A percentile compares a stretch with the other conserved stretches of the same genome.
Evolutionary conservation across 352 stramenopile species (phyloP).

Genomic region (Globisporangium megalacanthum): DNA sequence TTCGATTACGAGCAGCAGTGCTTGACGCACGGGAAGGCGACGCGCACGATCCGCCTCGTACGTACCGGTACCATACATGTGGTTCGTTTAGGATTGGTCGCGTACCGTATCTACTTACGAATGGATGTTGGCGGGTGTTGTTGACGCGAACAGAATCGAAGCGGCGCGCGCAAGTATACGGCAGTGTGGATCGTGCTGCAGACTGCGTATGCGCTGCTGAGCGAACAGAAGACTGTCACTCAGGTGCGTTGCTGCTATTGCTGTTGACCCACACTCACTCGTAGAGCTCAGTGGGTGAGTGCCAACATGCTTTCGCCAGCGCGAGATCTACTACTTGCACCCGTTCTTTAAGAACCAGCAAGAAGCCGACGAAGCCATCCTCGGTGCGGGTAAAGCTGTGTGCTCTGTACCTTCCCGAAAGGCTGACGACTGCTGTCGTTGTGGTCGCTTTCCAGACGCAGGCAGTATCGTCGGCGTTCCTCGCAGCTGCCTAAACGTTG

Average conservation of each 20-base stretch:
- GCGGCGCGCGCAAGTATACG: conserved; percentile 74
- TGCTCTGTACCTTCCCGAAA: neutral
- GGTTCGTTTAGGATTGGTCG: neutral
- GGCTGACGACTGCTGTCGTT: neutral
- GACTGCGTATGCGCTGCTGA: conserved; percentile 61
- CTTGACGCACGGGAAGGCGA: conserved; percentile 52
- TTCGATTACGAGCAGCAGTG: conserved; percentile 54
- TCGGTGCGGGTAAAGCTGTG: conserved; percentile 27
- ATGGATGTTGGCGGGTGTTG: neutral
- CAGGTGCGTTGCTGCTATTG: conserved; percentile 31
- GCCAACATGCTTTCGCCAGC: conserved; percentile 16
- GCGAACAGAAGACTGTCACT: conserved; percentile 75
- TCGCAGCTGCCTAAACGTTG: conserved; percentile 69
- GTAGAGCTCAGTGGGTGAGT: neutral
- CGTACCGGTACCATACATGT: neutral
- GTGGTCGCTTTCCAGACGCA: conserved; percentile 30
- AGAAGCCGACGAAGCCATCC: conserved; percentile 80
- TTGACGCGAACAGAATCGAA: conserved; percentile 28
- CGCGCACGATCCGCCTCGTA: conserved; percentile 58
- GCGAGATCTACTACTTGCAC: conserved; percentile 84
- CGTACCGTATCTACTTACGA: no score
- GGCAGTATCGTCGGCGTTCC: conserved; percentile 67
- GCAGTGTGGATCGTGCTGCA: conserved; percentile 80
- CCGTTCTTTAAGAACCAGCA: conserved; percentile 75
- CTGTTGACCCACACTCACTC: neutral